phyloP scores from a whole-genome alignment of 2,329 filamentous ascomycete species.

The Alternaria metachromatica region DNA sequence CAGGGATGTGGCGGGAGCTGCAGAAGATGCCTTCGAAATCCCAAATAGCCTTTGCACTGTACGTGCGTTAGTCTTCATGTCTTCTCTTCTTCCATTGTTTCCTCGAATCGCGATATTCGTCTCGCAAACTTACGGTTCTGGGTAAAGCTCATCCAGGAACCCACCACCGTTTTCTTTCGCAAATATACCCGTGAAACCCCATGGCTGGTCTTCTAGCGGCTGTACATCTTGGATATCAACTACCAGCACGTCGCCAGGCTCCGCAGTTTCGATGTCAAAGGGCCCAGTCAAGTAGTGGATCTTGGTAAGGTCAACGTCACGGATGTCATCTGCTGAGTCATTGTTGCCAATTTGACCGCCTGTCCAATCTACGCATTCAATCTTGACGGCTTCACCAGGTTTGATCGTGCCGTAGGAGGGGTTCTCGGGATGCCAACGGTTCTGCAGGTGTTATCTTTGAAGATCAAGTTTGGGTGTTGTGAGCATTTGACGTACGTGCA shows the following conservation, averaged over 20 bases:
- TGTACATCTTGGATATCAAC: constrained; percentile 95
- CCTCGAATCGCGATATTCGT: background rate
- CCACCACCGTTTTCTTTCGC: constrained; percentile 82
- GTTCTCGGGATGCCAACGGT: constrained; percentile 91
- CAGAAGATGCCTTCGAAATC: constrained; percentile 82
- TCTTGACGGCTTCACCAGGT: constrained; percentile 87
- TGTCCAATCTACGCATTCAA: constrained; percentile 84
- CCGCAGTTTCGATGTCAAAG: constrained; percentile 82
- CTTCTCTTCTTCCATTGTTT: background rate
- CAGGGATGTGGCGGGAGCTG: constrained; percentile 74
- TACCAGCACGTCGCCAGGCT: constrained; percentile 83
- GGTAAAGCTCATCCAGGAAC: constrained; percentile 87
- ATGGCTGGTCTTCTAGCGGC: constrained; percentile 82
- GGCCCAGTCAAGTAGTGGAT: constrained; percentile 90
- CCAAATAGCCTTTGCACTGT: constrained; percentile 75
- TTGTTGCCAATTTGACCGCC: constrained; percentile 84
- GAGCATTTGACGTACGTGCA: constrained; percentile 65
- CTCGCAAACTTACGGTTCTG: constrained; percentile 67
- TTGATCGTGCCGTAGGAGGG: constrained; percentile 76
- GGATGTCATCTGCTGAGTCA: constrained; percentile 86
- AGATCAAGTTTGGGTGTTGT: background rate
- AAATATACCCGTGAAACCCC: constrained; percentile 90
- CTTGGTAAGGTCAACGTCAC: constrained; percentile 81
- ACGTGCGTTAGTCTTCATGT: background rate
- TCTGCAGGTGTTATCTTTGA: constrained; percentile 57